Evolutionary conservation across 2,329 filamentous ascomycete species (phyloP).

Genomic region (Zymoseptoria passerinii): DNA sequence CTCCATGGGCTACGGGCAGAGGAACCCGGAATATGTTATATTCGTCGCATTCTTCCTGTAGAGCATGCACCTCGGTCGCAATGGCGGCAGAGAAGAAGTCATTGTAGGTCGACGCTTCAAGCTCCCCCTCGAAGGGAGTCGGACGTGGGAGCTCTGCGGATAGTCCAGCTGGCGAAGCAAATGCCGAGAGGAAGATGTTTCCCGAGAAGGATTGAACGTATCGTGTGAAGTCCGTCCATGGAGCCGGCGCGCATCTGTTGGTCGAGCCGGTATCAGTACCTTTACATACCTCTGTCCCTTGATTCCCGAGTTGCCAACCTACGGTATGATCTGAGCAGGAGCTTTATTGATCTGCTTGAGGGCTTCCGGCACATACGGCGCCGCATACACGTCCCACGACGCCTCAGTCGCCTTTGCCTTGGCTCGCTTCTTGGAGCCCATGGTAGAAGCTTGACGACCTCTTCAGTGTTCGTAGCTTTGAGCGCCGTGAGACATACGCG

Average conservation of each 20-base stretch:
- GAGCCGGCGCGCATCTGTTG: conserved; percentile 1
- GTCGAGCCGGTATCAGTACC: background rate
- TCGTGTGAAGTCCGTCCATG: conserved; percentile 9
- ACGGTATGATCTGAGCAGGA: conserved; percentile 7
- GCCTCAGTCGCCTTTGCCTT: background rate
- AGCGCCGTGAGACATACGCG: background rate
- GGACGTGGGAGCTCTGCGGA: background rate
- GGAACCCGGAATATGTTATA: conserved; percentile 15
- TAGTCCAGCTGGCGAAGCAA: background rate
- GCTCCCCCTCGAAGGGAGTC: background rate
- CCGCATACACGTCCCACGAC: conserved; percentile 18
- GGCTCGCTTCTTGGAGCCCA: background rate
- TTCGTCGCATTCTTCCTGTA: conserved; percentile 15
- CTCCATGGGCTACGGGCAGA: conserved; percentile 3
- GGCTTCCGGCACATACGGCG: conserved; percentile 16
- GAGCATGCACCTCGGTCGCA: conserved; percentile 8
- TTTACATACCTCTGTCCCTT: background rate
- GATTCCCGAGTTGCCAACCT: background rate
- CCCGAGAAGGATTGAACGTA: conserved; percentile 11
- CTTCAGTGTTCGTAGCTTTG: background rate
- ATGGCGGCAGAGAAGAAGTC: conserved; percentile 10
- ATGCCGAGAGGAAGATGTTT: conserved; percentile 1
- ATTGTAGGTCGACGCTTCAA: conserved; percentile 3
- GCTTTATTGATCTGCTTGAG: conserved; percentile 11
- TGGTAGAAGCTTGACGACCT: background rate